A percentile compares a stretch with the other conserved stretches of the same genome.
Conservation (phyloP, 1,284 basidiomycete genomes). For the Cryptococcus jaspeensis region DNA sequence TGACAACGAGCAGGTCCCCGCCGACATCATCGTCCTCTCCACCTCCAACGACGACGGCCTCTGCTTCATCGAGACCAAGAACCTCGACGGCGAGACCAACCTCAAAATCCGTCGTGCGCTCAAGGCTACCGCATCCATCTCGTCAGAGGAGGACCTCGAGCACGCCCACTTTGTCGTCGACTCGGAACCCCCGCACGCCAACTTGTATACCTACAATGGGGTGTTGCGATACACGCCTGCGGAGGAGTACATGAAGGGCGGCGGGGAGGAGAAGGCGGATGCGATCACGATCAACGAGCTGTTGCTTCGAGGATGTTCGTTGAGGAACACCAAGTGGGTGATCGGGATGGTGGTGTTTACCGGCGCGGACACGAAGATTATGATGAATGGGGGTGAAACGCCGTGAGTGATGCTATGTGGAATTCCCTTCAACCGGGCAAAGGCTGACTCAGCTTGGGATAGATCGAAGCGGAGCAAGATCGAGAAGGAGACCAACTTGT, state of each 20-base stretch:
- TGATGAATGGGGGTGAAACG: conserved; percentile 90
- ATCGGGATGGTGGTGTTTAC: conserved; percentile 94
- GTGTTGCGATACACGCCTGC: conserved; percentile 66
- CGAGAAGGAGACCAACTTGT: conserved; percentile 95
- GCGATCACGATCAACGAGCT: conserved; percentile 85
- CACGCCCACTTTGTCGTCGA: conserved; percentile 83
- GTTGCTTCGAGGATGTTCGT: conserved; percentile 82
- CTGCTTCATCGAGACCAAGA: conserved; percentile 92
- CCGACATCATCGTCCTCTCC: conserved; percentile 84
- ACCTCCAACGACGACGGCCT: conserved; percentile 72
- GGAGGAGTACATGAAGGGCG: conserved; percentile 13
- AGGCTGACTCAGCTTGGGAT: background rate
- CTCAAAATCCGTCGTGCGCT: conserved; percentile 81
- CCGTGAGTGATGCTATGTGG: conserved; percentile 51
- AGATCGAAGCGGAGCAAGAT: conserved; percentile 89
- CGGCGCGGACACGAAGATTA: conserved; percentile 95
- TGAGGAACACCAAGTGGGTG: conserved; percentile 94
- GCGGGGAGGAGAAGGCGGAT: conserved; percentile 45
- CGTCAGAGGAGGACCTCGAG: conserved; percentile 88
- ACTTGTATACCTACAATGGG: conserved; percentile 87
- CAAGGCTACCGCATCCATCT: conserved; percentile 70
- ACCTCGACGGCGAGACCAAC: conserved; percentile 96
- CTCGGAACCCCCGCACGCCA: conserved; percentile 89
- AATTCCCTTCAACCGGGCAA: too few relatives aligned
- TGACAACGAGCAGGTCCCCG: conserved; percentile 94